A percentile compares a stretch with the other conserved stretches of the same genome.
Evolutionary conservation across 2,329 filamentous ascomycete genomes (phyloP).

Genomic region (Sclerotiophoma versabilis): DNA sequence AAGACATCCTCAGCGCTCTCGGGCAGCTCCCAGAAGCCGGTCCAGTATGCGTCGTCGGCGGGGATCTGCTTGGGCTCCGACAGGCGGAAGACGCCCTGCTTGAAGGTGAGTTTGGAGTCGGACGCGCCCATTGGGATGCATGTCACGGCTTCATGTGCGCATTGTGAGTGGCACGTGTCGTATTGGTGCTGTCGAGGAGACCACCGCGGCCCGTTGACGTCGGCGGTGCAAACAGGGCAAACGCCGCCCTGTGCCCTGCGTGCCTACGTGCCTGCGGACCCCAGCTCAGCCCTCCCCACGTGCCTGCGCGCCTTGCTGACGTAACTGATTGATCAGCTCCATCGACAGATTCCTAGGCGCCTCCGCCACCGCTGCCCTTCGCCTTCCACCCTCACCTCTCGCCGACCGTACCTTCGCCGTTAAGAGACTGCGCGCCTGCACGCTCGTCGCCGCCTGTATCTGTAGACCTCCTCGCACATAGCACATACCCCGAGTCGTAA

Average conservation of each 20-base stretch:
- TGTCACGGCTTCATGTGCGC: slow-evolving; percentile 39
- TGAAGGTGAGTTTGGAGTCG: slow-evolving; percentile 98
- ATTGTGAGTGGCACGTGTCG: slow-evolving; percentile 9
- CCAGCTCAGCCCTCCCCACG: too few species aligned
- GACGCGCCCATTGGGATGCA: slow-evolving; percentile 83
- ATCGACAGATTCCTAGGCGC: slow-evolving; percentile 6
- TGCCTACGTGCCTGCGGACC: too few species aligned
- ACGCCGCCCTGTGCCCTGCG: slow-evolving; percentile 9
- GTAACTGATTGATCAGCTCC: slow-evolving; percentile 5
- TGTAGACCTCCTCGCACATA: slow-evolving; percentile 42
- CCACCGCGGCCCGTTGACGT: slow-evolving; percentile 23
- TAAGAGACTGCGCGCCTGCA: background rate
- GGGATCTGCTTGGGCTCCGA: slow-evolving; percentile 90
- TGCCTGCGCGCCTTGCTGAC: too few species aligned
- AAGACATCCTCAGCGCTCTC: slow-evolving; percentile 97
- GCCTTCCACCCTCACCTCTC: background rate
- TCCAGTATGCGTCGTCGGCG: slow-evolving; percentile 91
- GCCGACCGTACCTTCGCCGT: background rate
- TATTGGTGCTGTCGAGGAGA: slow-evolving; percentile 7
- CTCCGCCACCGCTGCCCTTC: slow-evolving; percentile 9
- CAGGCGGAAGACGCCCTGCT: slow-evolving; percentile 95
- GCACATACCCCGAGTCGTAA: background rate
- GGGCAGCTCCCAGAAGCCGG: slow-evolving; percentile 95
- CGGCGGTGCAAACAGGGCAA: slow-evolving; percentile 32
- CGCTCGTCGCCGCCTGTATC: background rate